A percentile compares a stretch with the other conserved stretches of the same genome.
phyloP scores from a whole-genome alignment of 768 basidiomycete genomes.

The Lentinula raphanica region DNA sequence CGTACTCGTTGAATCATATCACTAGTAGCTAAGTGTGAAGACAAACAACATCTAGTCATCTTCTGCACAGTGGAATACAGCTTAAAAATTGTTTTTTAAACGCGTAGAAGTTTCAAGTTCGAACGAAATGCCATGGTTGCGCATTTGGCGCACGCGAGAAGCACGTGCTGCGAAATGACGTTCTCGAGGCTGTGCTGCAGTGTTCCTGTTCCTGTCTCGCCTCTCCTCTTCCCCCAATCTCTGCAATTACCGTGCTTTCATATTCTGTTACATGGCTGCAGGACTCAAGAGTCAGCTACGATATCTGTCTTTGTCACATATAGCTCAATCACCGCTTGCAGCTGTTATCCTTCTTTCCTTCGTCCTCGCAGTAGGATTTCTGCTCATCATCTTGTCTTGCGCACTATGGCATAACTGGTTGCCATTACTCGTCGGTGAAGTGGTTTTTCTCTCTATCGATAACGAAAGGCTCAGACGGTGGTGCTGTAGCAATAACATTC shows the following conservation, averaged over 20 bases:
- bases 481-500: conserved; percentile 77
- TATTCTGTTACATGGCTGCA: conserved; percentile 47
- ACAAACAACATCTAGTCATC: no score
- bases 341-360: conserved; percentile 96
- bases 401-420: conserved; percentile 97
- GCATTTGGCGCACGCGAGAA: no score
- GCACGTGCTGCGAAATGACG: background rate
- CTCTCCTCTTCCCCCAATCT: background rate
- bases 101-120: no score
- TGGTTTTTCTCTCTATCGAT: conserved; percentile 2
- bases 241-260: background rate
- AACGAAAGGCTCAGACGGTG: background rate
- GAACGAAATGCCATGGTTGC: no score
- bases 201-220: no score
- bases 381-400: conserved; percentile 95
- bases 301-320: background rate
- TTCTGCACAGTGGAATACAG: no score
- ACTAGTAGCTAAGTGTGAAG: no score
- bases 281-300: conserved; percentile 64
- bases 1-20: no score
- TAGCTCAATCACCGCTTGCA: conserved; percentile 24
- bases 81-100: no score
- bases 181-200: background rate
- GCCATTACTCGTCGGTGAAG: conserved; percentile 85
- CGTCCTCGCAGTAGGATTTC: conserved; percentile 95